These are phyloP conservation scores for Acarospora socialis DNA, from an alignment of 2,329 filamentous ascomycete species.

Conservation along the genomic window DNA sequence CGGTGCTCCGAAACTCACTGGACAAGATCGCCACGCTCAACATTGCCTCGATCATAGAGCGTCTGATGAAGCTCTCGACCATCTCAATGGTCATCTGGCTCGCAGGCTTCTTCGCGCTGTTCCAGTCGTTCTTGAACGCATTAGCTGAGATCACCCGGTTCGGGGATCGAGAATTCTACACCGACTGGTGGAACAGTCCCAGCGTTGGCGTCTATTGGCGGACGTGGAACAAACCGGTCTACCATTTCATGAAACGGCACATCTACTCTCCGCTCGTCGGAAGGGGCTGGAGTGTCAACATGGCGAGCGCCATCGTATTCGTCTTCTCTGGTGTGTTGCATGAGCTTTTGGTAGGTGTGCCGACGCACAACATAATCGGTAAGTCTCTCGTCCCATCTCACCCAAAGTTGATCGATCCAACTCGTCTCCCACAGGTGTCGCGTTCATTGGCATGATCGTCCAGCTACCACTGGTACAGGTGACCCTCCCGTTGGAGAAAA, in stretches of 20 bases:
- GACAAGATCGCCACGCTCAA: conserved; percentile 74
- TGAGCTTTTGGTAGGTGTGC: conserved; percentile 82
- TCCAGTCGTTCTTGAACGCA: conserved; percentile 84
- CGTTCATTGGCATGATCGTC: conserved; percentile 85
- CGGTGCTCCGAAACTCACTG: conserved; percentile 76
- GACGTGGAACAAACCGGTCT: conserved; percentile 95
- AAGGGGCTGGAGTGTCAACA: conserved; percentile 57
- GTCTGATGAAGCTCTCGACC: conserved; percentile 86
- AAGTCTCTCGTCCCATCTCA: conserved; percentile 18
- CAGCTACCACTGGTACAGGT: conserved; percentile 78
- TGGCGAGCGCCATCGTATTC: conserved; percentile 73
- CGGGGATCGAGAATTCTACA: conserved; percentile 87
- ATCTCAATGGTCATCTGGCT: conserved; percentile 96
- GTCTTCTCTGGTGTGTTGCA: conserved; percentile 77
- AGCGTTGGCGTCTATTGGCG: conserved; percentile 84
- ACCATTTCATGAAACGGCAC: conserved; percentile 90
- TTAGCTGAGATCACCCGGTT: conserved; percentile 82
- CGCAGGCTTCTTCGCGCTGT: conserved; percentile 90
- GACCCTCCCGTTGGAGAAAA: conserved; percentile 66
- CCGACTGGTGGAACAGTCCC: conserved; percentile 94
- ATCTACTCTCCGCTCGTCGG: conserved; percentile 80
- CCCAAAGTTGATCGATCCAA: not conserved
- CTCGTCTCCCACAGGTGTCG: conserved; percentile 48
- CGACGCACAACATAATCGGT: conserved; percentile 88
- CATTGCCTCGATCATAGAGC: conserved; percentile 67